Evolutionary conservation across 1,139 yeast species (phyloP), one percentile per base, ranked within the genome.

Genomic region (Candida sojae): DNA sequence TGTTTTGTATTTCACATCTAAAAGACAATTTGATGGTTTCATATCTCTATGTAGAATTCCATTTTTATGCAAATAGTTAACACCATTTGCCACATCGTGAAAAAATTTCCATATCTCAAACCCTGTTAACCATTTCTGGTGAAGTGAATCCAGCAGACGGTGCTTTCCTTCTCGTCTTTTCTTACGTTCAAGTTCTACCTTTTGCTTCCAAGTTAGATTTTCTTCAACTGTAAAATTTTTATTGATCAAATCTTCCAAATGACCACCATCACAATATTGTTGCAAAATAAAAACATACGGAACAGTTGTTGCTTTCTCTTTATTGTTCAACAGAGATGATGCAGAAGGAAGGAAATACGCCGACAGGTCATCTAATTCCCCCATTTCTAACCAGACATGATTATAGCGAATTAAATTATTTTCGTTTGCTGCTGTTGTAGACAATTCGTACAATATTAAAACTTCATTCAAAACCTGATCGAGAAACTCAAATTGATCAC

Each of bases 341-440:
- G 21, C 21, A 17, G 21, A 31, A 0, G 66, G 61, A 23, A 72
- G 48, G 39, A 69, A 57, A 45, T 60, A 67, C 0, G 74, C 59
- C 9, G 53, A 49, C 72, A 67, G 73, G 45, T 77, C 82, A 21
- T 82, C 75, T 30, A 84, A 64, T 35, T 79, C 77, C 28, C 89
- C 89, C 61, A 84, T 73, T 60, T 91, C 97, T 36, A 91, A 67
- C 97, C 97, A 91, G 31, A 90, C 96, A 67, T 91, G 97, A 61
- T 90, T 90, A 62, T 91, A 91, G 28, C 88, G 80, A 23, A 90
- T 89, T 56, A 90, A 74, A 61, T 90, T 88, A 25, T 82, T 67
- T 45, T 70, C 75, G 46, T 68, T 68, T 32, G 75, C 75, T 0
- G 76, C 75, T 41, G 66, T 63, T 13, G 59, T 68, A 0, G 76